These are phyloP conservation scores for Heteromeles arbutifolia DNA, from an alignment of 306 rosid genomes.

Conservation along the genomic window DNA sequence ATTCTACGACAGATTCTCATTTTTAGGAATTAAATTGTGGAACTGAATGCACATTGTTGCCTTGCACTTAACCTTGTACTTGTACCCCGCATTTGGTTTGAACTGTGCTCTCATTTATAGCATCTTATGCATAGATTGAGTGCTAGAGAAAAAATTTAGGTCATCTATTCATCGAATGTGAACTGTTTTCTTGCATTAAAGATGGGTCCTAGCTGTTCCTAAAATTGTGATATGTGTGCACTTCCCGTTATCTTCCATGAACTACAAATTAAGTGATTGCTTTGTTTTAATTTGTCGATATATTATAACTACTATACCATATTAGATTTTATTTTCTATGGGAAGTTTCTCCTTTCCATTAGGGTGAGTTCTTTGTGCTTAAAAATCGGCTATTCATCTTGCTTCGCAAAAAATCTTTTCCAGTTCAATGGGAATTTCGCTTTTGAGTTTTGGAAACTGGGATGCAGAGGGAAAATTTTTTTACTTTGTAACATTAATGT, in stretches of 20 bases:
- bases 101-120: neutral
- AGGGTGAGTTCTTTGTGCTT: neutral
- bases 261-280: neutral
- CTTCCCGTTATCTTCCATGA: neutral
- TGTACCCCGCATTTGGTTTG: neutral
- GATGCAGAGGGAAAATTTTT: neutral
- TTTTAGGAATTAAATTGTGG: neutral
- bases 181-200: neutral
- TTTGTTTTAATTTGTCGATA: neutral
- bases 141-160: neutral
- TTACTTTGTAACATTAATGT: neutral
- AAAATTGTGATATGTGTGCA: too few species aligned
- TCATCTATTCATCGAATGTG: neutral
- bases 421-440: neutral
- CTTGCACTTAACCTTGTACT: neutral
- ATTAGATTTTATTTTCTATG: neutral
- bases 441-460: neutral
- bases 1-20: neutral
- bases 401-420: neutral
- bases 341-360: neutral
- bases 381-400: neutral
- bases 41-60: neutral
- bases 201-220: neutral
- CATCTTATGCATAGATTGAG: neutral
- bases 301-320: neutral